Base-by-base conservation (phyloP, 345 rosid genomes). In the Conringia planisiliqua region DNA sequence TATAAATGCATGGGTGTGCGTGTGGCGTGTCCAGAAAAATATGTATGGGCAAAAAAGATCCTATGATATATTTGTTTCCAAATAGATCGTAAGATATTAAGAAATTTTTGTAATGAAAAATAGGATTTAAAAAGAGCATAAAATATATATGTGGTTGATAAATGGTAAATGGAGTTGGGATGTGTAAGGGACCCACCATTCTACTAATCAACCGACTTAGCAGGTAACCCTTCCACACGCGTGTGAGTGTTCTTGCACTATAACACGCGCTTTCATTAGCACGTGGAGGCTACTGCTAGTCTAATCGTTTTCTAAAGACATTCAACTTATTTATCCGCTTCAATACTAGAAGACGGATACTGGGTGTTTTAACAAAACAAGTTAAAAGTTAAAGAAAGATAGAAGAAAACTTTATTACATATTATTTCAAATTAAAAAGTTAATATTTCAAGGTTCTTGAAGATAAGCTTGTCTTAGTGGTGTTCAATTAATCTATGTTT, bases 201-300 rank as follows among this genome's bases (percentile, higher is more conserved):
- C 42, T n/a, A 52, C 39, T 48, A 33, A 51, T 51, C 74, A 39
- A 76, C 79, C 75, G 75, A 70, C 75, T 54, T 69, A 76, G 75
- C 66, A 62, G 75, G 79, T 76, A 76, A 26, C 70, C 75, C 63
- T 32, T 62, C 26, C 12, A 29, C 63, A 60, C 61, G 63, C 79
- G 69, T 20, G 47, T 66, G 51, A 56, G n/a, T 46, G 27, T 47
- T n/a, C 9, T 5, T 22, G 56, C 30, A 22, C 56, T 22, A 17
- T 51, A 51, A 26, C 30, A 51, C 30, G 57, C 54, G 56, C 29
- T 50, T 50, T 20, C 27, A 0, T 50, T 4, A 14, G 55, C 27
- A 20, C 55, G 29, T 18, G 55, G 55, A 14, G 29, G 27, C 13
- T 48, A 18, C 29, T 24, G 24, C 56, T 22, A 22, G 30, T 51